Evolutionary conservation across 306 rosid genomes (phyloP), one percentile per base, ranked within the genome.

Genomic region (Sicyos edulis): DNA sequence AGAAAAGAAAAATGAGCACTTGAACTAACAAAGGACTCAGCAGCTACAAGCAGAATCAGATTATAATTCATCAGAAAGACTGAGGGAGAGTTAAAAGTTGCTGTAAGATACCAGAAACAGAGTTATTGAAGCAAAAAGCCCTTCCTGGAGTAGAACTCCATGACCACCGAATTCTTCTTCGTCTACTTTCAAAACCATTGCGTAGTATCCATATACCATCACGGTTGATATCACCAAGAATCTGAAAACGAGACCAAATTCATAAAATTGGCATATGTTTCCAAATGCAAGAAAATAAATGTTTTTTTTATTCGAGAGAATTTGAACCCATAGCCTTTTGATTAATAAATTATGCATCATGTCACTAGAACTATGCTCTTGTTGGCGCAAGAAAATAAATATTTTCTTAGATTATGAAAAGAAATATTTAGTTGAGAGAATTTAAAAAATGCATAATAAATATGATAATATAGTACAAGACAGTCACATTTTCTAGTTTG

Each of bases 131-230:
- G 99, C 99, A 58, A 95, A 95, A 78, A 95, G 91, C 21, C 99
- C 99, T 78, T 95, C 99, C 83, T 91, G 99, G 44, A 95, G 99
- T 74, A 95, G 99, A 76, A 96, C 88, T 68, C 95, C 95, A 72
- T 95, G 99, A 66, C 99, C 99, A 0, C 99, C 97, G 55, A 85
- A 87, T 66, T 95, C 99, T 78, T 95, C 99, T 80, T 95, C 99
- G 0, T 95, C 99, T 75, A 95, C 82, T 88, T 89, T 91, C 68
- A 95, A 84, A 77, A 95, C 77, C 79, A 89, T 73, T 13, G 95
- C 86, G 24, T 95, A 95, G 78, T 95, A 91, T 71, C 97, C 88
- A 51, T 91, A 95, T 70, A 89, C 79, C 47, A 95, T 79, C 69
- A 88, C 88, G 13, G 96, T 56, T 24, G 97, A 95, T 70, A 91